Evolutionary conservation across 2,329 filamentous ascomycete species (phyloP), one percentile per base, ranked within the genome.

Genomic region (Metarhizium humberi): DNA sequence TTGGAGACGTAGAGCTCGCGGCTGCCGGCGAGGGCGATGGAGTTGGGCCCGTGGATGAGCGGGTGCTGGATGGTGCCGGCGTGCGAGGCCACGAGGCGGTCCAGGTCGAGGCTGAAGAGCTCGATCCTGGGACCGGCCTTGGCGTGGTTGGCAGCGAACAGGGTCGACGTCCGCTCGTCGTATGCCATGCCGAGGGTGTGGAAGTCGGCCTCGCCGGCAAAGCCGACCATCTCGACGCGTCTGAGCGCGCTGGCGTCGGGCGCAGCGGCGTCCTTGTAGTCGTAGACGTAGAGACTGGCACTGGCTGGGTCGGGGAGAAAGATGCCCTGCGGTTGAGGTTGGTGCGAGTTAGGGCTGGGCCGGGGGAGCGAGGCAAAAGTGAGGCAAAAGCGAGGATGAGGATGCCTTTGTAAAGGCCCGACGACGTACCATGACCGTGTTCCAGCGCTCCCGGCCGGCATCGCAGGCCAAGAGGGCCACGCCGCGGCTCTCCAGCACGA

Each of bases 1-100:
- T 75, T 76, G 3, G 72, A 74, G 20, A 76, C 67, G 52, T 70
- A 71, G 20, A 76, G 60, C 55, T 75, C 71, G 3, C 67, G 61
- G 7, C 56, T 58, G 54, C 64, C 69, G 34, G 71, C 56, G 1
- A 72, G 54, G 2, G 63, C 62, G 14, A 76, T 69, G 7, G 72
- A 63, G 56, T 76, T 76, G 4, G 74, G 73, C 0, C 55, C 66
- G 47, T 64, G 64, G 13, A 76, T 60, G 5, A 74, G 65, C 0
- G 69, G 67, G 50, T 76, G 71, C 51, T 62, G 60, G 53, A 76
- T 64, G 0, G 70, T 70, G 42, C 65, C 66, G 2, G 66, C 43
- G 54, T 75, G 69, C 4, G 59, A 71, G 1, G 71, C 73, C 1
- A 64, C 68, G 32, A 68, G 56, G 0, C 59, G 57, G 11, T 53